phyloP scores from a whole-genome alignment of 106 monocot genomes.

The Ottelia alismoides region DNA sequence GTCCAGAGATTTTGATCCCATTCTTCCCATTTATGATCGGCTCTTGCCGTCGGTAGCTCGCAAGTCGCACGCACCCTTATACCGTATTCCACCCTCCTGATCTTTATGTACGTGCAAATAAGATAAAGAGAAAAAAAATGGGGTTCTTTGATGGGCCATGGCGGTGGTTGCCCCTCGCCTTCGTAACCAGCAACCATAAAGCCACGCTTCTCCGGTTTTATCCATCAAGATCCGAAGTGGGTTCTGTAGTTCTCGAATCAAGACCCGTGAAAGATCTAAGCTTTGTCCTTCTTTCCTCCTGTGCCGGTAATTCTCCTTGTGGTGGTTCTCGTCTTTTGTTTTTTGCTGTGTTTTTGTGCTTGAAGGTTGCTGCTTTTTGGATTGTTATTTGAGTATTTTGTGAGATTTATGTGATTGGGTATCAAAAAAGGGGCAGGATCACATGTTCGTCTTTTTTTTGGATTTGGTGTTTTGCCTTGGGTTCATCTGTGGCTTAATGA shows the following conservation, averaged over 20 bases:
- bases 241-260: not conserved
- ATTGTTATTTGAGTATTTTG: no score
- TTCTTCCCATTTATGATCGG: not conserved
- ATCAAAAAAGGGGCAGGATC: no score
- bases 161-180: constrained; percentile 1
- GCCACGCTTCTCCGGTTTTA: not conserved
- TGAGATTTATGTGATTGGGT: no score
- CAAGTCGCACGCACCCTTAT: not conserved
- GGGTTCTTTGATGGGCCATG: not conserved
- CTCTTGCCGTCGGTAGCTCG: not conserved
- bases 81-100: not conserved
- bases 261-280: not conserved
- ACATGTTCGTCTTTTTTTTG: no score
- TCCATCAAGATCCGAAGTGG: not conserved
- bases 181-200: no score
- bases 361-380: no score
- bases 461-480: no score
- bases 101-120: not conserved
- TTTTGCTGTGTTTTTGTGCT: not conserved
- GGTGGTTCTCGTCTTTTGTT: not conserved
- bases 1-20: not conserved
- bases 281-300: not conserved
- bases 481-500: no score
- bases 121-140: not conserved
- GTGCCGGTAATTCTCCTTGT: not conserved